Evolutionary conservation across 257 asterid genomes (phyloP).

Genomic region (Anisodus acutangulus): DNA sequence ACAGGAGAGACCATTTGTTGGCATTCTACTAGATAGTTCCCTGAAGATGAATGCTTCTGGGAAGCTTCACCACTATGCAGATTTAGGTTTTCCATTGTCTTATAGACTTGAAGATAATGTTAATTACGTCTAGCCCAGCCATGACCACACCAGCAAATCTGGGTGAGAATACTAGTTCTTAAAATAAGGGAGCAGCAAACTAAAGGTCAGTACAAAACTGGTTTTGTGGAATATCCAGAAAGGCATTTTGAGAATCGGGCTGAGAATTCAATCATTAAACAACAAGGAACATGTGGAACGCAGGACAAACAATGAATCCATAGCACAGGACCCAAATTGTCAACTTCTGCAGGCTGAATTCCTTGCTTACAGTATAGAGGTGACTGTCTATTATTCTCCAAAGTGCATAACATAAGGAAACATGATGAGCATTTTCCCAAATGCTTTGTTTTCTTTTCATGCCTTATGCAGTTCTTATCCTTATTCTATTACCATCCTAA

Average conservation of each 20-base stretch:
- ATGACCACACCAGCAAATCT: neutral
- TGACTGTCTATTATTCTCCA: neutral
- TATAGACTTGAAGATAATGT: neutral
- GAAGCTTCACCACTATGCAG: neutral
- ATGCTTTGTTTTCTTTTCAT: neutral
- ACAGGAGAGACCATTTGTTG: neutral
- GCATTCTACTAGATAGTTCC: neutral
- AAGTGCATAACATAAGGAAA: neutral
- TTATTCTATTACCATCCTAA: neutral
- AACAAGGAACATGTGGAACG: neutral
- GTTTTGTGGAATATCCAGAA: constrained; percentile 15
- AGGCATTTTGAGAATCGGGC: neutral
- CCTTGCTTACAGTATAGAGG: neutral
- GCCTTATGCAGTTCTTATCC: constrained; percentile 1
- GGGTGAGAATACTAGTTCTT: constrained; percentile 4
- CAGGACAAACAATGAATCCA: neutral
- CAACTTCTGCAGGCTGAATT: neutral
- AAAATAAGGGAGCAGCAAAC: neutral
- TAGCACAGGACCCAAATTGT: neutral
- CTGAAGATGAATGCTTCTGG: neutral
- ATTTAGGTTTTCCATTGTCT: neutral
- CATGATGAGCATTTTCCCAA: neutral
- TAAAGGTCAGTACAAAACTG: neutral
- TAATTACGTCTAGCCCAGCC: neutral
- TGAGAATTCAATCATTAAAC: constrained; percentile 14